Evolutionary conservation across 805 yeast genomes (phyloP), one percentile per base, ranked within the genome.

Genomic region (Candida cerambycidarum): DNA sequence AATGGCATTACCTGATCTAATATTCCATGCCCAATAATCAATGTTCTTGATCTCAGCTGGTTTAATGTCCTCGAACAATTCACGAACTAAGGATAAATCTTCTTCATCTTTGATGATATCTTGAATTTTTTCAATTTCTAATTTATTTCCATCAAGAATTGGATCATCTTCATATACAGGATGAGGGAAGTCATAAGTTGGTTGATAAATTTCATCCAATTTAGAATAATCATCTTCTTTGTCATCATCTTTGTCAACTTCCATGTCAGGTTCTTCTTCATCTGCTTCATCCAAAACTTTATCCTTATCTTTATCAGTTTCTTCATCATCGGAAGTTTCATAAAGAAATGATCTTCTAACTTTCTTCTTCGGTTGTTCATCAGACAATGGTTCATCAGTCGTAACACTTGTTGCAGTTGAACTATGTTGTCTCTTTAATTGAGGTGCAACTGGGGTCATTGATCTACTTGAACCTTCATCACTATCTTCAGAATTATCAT

Each of bases 21-120:
- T 74, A 45, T 73, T 79, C 88, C 89, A 85, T 1, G 84, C 77
- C 89, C 89, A 82, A 48, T 76, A 82, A 8, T 71, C 71, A 4
- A 75, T 55, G 52, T 75, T 71, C 5, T 55, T 58, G 4, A 55
- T 46, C 5, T 55, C 35, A 23, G 47, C 50, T 2, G 55, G 38
- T 10, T 45, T 43, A 23, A 48, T 43, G 3, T 54, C 55, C 3
- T 46, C 41, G 9, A 82, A 59, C 0, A 79, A 66, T 42, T 72
- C 69, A 41, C 69, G 68, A 15, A 86, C 71, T 13, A 84, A 56
- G 28, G 56, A 58, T 37, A 81, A 63, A 59, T 89, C 97, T 58
- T 90, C 96, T 1, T 78, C 80, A 55, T 89, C 96, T 52, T 78
- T 79, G 5, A 89, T 62, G 2, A 79, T 43, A 2, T 60, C 56